Evolutionary conservation across 2,329 filamentous ascomycete species (phyloP).

Genomic region (Neonectria ditissima): DNA sequence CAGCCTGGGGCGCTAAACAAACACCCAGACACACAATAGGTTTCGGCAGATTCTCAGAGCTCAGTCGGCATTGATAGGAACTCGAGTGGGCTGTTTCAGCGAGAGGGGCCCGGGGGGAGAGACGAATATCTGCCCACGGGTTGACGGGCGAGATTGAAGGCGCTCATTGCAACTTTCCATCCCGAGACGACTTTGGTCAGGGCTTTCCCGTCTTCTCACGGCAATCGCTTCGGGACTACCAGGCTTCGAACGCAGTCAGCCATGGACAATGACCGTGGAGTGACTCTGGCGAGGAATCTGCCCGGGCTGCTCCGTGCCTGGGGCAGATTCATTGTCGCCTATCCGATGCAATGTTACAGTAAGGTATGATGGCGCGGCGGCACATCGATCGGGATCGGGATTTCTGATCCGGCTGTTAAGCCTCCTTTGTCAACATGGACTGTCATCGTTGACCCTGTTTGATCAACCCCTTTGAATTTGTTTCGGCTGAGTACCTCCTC

Average conservation of each 20-base stretch:
- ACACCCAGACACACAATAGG: conserved; percentile 10
- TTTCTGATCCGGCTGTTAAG: background rate
- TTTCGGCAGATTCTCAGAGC: conserved; percentile 20
- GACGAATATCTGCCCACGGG: conserved; percentile 13
- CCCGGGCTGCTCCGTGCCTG: conserved; percentile 15
- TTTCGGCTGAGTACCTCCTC: conserved; percentile 15
- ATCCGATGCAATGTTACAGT: background rate
- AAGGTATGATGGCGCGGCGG: conserved; percentile 7
- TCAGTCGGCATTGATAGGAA: conserved; percentile 20
- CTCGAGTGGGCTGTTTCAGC: conserved; percentile 33
- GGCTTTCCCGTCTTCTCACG: conserved; percentile 5
- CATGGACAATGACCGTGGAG: conserved; percentile 10
- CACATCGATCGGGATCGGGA: conserved; percentile 4
- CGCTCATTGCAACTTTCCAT: conserved; percentile 5
- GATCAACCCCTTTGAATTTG: conserved; percentile 7
- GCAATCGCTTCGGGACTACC: conserved; percentile 10
- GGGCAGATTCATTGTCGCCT: background rate
- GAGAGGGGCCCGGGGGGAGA: conserved; percentile 19
- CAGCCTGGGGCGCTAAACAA: conserved; percentile 15
- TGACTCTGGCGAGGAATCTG: conserved; percentile 13
- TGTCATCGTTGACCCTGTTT: conserved; percentile 11
- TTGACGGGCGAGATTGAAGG: conserved; percentile 13
- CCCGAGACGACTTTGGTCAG: background rate
- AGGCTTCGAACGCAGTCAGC: background rate
- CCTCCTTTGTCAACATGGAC: conserved; percentile 1